Conservation (phyloP, 2,329 filamentous ascomycete species). For the Ophiostoma australiae region DNA sequence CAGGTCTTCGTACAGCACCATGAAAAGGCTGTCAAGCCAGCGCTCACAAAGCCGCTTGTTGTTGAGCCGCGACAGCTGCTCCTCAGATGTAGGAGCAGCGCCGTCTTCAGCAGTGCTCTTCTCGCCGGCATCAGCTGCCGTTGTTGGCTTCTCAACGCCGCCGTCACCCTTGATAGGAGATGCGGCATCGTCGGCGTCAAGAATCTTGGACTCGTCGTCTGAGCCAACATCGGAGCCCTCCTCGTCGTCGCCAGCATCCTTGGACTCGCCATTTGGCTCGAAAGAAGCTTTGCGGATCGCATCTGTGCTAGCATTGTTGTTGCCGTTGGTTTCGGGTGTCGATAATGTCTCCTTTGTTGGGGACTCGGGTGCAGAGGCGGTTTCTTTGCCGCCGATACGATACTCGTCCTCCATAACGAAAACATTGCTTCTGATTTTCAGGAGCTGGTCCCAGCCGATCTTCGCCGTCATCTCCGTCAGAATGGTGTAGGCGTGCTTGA, state of each 20-base stretch:
- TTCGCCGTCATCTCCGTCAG: slow-evolving; percentile 93
- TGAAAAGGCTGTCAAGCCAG: slow-evolving; percentile 97
- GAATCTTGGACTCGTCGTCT: slow-evolving; percentile 30
- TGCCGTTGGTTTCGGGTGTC: slow-evolving; percentile 54
- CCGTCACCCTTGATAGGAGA: slow-evolving; percentile 21
- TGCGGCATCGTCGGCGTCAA: slow-evolving; percentile 25
- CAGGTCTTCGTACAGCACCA: slow-evolving; percentile 97
- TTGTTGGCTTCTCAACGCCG: slow-evolving; percentile 69
- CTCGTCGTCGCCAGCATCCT: slow-evolving; percentile 32
- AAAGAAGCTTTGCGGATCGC: slow-evolving; percentile 68
- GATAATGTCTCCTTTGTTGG: slow-evolving; percentile 36
- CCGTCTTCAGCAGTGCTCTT: slow-evolving; percentile 52
- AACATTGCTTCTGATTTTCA: slow-evolving; percentile 91
- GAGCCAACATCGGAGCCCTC: slow-evolving; percentile 25
- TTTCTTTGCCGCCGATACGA: slow-evolving; percentile 72
- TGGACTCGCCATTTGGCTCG: slow-evolving; percentile 44
- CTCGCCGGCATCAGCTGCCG: slow-evolving; percentile 70
- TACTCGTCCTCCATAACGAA: slow-evolving; percentile 99
- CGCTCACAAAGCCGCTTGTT: slow-evolving; percentile 96
- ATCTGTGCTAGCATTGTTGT: slow-evolving; percentile 70
- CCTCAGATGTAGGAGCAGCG: slow-evolving; percentile 48
- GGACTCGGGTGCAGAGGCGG: slow-evolving; percentile 32
- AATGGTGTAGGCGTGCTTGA: slow-evolving; percentile 88
- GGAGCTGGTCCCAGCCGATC: slow-evolving; percentile 94
- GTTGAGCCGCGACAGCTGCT: slow-evolving; percentile 82